Evolutionary conservation across 2,329 filamentous ascomycete species (phyloP), one percentile per base, ranked within the genome.

Genomic region (Hawksworthiomyces lignivorus): DNA sequence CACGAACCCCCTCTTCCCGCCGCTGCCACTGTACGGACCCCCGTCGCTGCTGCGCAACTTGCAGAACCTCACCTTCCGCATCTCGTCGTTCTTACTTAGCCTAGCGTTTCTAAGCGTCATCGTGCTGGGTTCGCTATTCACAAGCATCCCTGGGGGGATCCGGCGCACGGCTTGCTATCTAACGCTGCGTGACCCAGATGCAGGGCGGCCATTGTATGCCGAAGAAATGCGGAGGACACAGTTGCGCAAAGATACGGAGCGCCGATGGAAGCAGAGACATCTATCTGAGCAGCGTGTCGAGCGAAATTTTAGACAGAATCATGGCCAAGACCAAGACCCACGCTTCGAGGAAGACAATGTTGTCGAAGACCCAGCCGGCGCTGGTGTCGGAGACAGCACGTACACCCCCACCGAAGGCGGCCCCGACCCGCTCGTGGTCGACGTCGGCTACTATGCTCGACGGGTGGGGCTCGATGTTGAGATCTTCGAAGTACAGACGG

Each of bases 391-490:
- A 19, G 52, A 62, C 17, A 57, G 63, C 10, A 70, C 76, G 8
- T 94, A 77, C 50, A 62, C 77, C 1, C 85, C 87, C 0, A 78
- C 82, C 3, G 87, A 92, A 62, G 87, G 87, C 14, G 88, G 88
- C 0, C 76, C 73, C 7, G 90, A 96, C 59, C 81, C 77, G 4
- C 65, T 96, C 7, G 63, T 85, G 7, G 87, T 84, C 54, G 84
- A 96, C 53, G 77, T 89, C 17, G 73, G 74, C 3, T 92, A 96
- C 57, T 96, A 97, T 57, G 89, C 90, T 2, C 74, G 86, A 17
- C 73, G 89, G 11, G 87, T 95, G 12, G 90, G 90, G 0, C 72
- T 97, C 1, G 87, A 96, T 47, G 77, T 87, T 19, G 89, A 96
- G 56, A 75, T 75, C 9, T 86, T 87, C 54, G 72, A 85, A 37